phyloP scores from a whole-genome alignment of 352 stramenopile species.

The Phytopythium chamaehyphon region DNA sequence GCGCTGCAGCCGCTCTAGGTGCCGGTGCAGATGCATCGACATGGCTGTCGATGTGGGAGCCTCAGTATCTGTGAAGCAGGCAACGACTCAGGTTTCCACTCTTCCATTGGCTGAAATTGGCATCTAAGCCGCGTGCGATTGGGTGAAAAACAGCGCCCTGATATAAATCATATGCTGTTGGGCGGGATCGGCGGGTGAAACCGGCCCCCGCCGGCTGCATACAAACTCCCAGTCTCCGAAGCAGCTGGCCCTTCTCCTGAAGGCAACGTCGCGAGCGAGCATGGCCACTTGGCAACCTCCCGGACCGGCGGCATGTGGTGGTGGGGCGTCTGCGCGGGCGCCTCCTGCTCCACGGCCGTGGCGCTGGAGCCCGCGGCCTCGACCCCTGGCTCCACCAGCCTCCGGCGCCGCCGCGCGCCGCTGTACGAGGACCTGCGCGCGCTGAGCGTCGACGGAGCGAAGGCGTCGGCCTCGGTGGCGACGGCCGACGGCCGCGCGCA shows the following conservation, averaged over 20 bases:
- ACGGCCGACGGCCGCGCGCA: background rate
- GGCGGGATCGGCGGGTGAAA: background rate
- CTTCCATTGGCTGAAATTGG: background rate
- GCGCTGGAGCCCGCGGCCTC: constrained; percentile 10
- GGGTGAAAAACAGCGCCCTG: no score
- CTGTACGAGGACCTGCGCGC: constrained; percentile 52
- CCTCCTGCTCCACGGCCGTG: constrained; percentile 43
- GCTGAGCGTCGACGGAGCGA: constrained; percentile 20
- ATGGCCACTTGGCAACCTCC: background rate
- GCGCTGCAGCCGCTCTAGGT: constrained; percentile 59
- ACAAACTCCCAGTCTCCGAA: background rate
- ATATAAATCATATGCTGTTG: constrained; percentile 5
- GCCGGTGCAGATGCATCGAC: constrained; percentile 30
- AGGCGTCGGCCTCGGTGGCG: constrained; percentile 6
- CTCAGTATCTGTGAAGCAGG: background rate
- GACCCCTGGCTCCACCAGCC: background rate
- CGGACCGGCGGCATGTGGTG: constrained; percentile 43
- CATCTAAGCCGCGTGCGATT: no score
- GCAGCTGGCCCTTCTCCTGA: background rate
- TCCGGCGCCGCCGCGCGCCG: constrained; percentile 9
- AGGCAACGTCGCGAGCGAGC: background rate
- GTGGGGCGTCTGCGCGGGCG: constrained; percentile 52
- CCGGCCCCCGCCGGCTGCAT: no score
- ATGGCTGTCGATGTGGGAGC: constrained; percentile 2
- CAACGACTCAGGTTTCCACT: no score